phyloP scores from a whole-genome alignment of 2,329 filamentous ascomycete species.

The Magnaporthiopsis poae region DNA sequence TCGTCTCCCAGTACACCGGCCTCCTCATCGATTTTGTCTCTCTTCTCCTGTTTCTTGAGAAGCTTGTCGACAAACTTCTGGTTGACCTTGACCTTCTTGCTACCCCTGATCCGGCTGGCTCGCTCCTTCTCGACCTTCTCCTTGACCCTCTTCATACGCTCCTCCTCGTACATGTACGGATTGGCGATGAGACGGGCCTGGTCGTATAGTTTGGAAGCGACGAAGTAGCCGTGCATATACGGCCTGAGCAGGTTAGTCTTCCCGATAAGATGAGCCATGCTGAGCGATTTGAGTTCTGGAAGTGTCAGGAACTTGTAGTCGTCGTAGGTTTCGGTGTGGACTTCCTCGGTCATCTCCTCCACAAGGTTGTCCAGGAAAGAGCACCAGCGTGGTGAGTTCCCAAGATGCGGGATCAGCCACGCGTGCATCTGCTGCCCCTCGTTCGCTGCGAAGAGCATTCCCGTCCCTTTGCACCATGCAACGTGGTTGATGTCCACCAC shows the following conservation, averaged over 20 bases:
- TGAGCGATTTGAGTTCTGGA: slow-evolving; percentile 74
- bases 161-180: slow-evolving; percentile 87
- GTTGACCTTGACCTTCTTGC: slow-evolving; percentile 97
- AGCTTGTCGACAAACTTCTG: slow-evolving; percentile 67
- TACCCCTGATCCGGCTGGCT: slow-evolving; percentile 85
- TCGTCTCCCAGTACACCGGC: slow-evolving; percentile 68
- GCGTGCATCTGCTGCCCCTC: slow-evolving; percentile 91
- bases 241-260: slow-evolving; percentile 81
- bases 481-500: slow-evolving; percentile 91
- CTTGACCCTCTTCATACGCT: slow-evolving; percentile 79
- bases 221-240: slow-evolving; percentile 99
- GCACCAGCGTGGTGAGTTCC: slow-evolving; percentile 69
- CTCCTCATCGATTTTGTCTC: slow-evolving; percentile 45
- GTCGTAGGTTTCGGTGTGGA: slow-evolving; percentile 76
- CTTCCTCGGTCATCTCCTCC: slow-evolving; percentile 91
- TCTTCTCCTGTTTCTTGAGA: slow-evolving; percentile 54
- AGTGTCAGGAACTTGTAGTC: slow-evolving; percentile 97
- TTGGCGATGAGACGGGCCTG: slow-evolving; percentile 88
- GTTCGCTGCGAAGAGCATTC: slow-evolving; percentile 94
- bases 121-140: slow-evolving; percentile 95
- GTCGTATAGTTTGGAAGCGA: slow-evolving; percentile 88
- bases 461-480: slow-evolving; percentile 81
- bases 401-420: slow-evolving; percentile 30
- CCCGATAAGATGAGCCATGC: slow-evolving; percentile 78
- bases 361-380: slow-evolving; percentile 94